Conservation (phyloP, 306 rosid genomes). For the Begonia fuchsioides region DNA sequence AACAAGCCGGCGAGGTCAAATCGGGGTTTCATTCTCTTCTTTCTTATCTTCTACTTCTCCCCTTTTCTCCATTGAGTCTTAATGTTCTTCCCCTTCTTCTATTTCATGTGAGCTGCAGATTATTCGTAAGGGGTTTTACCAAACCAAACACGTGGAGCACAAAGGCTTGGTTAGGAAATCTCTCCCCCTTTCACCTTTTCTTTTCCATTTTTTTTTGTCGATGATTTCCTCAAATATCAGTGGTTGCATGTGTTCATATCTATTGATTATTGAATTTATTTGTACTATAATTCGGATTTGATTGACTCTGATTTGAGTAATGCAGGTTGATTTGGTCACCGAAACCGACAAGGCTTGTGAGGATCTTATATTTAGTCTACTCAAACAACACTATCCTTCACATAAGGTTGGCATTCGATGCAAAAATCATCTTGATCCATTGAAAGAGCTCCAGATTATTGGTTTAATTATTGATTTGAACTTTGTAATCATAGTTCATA, state of each 20-base stretch:
- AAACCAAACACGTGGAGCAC: constrained; percentile 62
- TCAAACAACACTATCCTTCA: constrained; percentile 61
- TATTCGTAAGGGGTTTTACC: constrained; percentile 66
- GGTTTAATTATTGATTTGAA: background rate
- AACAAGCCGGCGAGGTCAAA: constrained; percentile 69
- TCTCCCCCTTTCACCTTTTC: background rate
- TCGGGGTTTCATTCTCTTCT: background rate
- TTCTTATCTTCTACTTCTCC: background rate
- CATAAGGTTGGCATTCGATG: constrained; percentile 42
- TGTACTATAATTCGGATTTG: background rate
- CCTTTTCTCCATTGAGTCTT: constrained; percentile 1
- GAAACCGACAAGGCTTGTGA: constrained; percentile 98
- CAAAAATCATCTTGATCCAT: no score
- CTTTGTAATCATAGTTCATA: constrained; percentile 44
- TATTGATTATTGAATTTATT: background rate
- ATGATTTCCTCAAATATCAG: no score
- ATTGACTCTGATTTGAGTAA: constrained; percentile 9
- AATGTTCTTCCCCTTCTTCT: no score
- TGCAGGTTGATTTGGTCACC: constrained; percentile 92
- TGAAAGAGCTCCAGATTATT: no score
- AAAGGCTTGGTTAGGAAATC: constrained; percentile 68
- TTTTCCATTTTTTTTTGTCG: background rate
- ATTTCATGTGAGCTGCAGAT: no score
- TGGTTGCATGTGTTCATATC: no score
- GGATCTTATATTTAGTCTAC: constrained; percentile 71